Conservation (phyloP, 2,329 filamentous ascomycete species). For the Lithohypha guttulata region DNA sequence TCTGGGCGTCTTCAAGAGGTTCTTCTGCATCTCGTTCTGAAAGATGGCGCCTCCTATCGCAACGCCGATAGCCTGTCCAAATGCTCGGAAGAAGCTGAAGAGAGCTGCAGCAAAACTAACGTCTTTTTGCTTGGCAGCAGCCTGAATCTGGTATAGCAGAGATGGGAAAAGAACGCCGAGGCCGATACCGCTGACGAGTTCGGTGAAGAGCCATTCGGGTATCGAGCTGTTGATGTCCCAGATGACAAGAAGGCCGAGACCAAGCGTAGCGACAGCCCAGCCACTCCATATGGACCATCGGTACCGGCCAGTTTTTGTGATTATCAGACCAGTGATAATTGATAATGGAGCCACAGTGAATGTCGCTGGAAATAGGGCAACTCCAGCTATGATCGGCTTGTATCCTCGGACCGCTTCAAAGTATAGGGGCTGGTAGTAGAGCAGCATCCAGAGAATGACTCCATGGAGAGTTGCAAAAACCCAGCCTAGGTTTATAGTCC, state of each 20-base stretch:
- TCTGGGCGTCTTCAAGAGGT: conserved; percentile 38
- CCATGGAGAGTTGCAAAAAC: conserved; percentile 48
- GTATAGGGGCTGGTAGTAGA: conserved; percentile 45
- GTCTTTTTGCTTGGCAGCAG: conserved; percentile 45
- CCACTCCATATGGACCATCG: conserved; percentile 51
- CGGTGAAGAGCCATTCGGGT: conserved; percentile 38
- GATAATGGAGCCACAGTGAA: conserved; percentile 54
- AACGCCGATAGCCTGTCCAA: conserved; percentile 56
- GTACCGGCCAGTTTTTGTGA: conserved; percentile 48
- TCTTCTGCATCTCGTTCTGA: conserved; percentile 51
- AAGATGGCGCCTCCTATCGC: conserved; percentile 59
- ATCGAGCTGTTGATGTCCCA: conserved; percentile 25
- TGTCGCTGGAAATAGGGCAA: conserved; percentile 49
- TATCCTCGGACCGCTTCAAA: conserved; percentile 41
- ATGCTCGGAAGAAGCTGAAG: conserved; percentile 55
- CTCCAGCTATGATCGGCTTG: conserved; percentile 43
- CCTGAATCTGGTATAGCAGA: conserved; percentile 55
- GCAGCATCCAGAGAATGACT: conserved; percentile 35
- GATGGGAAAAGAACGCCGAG: conserved; percentile 56
- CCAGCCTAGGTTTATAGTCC: conserved; percentile 40
- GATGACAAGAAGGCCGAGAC: conserved; percentile 42
- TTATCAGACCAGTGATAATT: conserved; percentile 44
- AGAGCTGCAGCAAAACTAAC: conserved; percentile 53
- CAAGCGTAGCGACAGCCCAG: conserved; percentile 50
- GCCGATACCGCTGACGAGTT: conserved; percentile 55